Percentiles rank a stretch among this genome's conserved stretches.
These are phyloP conservation scores for Trichocladium antarcticum DNA, from an alignment of 495 filamentous ascomycete species.

Conservation along the genomic window DNA sequence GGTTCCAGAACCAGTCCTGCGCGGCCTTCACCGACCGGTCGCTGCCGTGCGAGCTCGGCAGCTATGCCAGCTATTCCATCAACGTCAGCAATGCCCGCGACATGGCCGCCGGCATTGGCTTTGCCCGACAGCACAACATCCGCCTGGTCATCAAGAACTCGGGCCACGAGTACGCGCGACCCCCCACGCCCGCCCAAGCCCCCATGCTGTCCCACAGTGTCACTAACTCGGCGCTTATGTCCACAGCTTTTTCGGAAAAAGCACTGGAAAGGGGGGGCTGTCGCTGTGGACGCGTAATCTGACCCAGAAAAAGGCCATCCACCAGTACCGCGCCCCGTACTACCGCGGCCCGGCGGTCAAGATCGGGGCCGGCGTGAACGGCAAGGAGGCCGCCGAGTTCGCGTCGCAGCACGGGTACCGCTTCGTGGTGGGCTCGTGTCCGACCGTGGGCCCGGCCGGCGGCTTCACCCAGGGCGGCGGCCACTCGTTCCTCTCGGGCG, in stretches of 20 bases:
- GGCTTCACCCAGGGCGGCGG: slow-evolving; percentile 51
- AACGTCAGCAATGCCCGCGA: slow-evolving; percentile 33
- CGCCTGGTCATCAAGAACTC: slow-evolving; percentile 36
- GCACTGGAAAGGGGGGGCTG: slow-evolving; percentile 43
- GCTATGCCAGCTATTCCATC: slow-evolving; percentile 45
- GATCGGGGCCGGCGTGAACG: slow-evolving; percentile 45
- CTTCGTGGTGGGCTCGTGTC: slow-evolving; percentile 37
- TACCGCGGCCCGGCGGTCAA: slow-evolving; percentile 40
- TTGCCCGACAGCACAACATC: slow-evolving; percentile 31
- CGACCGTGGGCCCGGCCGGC: slow-evolving; percentile 40
- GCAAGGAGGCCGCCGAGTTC: slow-evolving; percentile 32
- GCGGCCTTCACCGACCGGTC: neutral
- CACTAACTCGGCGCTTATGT: too few relatives aligned
- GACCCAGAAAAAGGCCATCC: slow-evolving; percentile 37
- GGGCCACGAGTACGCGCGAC: slow-evolving; percentile 36
- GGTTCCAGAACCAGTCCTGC: slow-evolving; percentile 4
- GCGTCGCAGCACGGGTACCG: slow-evolving; percentile 35
- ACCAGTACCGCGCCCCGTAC: slow-evolving; percentile 24
- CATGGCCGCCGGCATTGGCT: slow-evolving; percentile 34
- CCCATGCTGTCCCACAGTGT: too few relatives aligned
- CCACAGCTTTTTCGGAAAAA: slow-evolving; percentile 29
- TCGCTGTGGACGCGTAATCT: slow-evolving; percentile 52
- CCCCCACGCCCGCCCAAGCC: too few relatives aligned
- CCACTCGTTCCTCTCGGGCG: slow-evolving; percentile 39
- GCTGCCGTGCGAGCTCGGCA: slow-evolving; percentile 37